Evolutionary conservation across 106 monocot species (phyloP).

Genomic region (Xerophyta viscosa): DNA sequence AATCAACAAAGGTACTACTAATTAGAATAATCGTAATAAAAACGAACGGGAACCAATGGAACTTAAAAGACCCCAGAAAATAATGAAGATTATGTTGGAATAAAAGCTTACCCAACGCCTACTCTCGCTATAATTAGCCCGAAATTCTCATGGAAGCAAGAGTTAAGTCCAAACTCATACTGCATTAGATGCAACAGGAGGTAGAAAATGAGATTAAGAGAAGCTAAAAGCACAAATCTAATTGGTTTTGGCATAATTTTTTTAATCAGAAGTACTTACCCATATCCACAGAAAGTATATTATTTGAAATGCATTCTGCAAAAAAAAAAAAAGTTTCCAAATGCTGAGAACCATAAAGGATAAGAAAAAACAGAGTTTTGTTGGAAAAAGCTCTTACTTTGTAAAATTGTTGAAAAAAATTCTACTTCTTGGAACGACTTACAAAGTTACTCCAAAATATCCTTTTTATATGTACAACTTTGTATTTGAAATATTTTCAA

Average conservation of each 20-base stretch:
- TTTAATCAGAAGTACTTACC: slow-evolving; percentile 28
- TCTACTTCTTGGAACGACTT: too few species aligned
- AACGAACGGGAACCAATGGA: too few species aligned
- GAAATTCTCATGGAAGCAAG: slow-evolving; percentile 63
- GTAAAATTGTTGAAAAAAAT: too few species aligned
- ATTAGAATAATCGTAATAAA: too few species aligned
- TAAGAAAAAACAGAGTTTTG: too few species aligned
- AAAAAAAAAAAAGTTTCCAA: slow-evolving; percentile 31
- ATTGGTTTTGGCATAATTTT: too few species aligned
- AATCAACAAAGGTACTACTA: too few species aligned
- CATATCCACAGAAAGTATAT: slow-evolving; percentile 85
- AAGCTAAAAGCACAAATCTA: background rate
- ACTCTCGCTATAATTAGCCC: slow-evolving; percentile 39
- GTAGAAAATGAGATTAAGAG: background rate
- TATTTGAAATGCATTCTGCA: slow-evolving; percentile 92
- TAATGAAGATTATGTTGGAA: background rate
- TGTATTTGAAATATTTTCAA: too few species aligned
- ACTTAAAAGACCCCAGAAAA: background rate
- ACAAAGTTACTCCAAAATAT: too few species aligned
- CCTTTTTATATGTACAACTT: too few species aligned
- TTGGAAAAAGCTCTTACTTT: too few species aligned
- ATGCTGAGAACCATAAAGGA: slow-evolving; percentile 49
- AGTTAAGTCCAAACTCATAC: slow-evolving; percentile 78
- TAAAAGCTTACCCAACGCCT: slow-evolving; percentile 52
- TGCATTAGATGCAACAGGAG: slow-evolving; percentile 5